Evolutionary conservation across 495 filamentous ascomycete genomes (phyloP).

Genomic region (Podospora pseudocomata): DNA sequence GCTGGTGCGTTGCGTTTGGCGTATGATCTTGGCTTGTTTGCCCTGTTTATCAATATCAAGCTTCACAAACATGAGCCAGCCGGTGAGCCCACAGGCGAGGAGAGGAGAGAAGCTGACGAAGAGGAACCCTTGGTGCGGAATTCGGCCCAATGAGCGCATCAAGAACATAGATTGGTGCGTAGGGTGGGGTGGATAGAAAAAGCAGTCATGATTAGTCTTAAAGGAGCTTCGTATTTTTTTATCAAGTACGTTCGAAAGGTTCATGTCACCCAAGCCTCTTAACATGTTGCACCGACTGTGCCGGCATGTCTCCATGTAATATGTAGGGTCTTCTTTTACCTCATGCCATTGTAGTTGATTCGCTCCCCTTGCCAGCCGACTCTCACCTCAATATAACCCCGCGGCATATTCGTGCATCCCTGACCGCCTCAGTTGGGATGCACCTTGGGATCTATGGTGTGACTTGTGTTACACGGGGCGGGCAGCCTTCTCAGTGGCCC

Average conservation of each 20-base stretch:
- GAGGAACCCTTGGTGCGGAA: background rate
- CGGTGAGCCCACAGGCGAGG: background rate
- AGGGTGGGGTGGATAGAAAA: background rate
- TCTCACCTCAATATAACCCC: background rate
- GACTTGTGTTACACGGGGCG: background rate
- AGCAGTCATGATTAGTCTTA: background rate
- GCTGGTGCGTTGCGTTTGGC: slow-evolving; percentile 65
- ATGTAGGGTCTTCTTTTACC: background rate
- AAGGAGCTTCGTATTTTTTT: background rate
- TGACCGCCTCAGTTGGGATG: background rate
- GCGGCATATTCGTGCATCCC: background rate
- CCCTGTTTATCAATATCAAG: slow-evolving; percentile 58
- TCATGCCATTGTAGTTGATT: background rate
- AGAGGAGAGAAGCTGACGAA: background rate
- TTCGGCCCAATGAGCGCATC: background rate
- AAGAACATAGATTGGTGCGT: background rate
- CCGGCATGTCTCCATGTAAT: background rate
- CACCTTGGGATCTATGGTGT: background rate
- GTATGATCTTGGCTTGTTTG: slow-evolving; percentile 71
- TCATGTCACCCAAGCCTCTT: background rate
- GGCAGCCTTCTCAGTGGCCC: background rate
- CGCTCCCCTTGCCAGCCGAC: background rate
- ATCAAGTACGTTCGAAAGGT: background rate
- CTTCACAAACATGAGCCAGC: slow-evolving; percentile 38
- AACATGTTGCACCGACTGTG: background rate